Base-by-base conservation (phyloP, 2,329 filamentous ascomycete genomes). In the Xylariaceae sp. region DNA sequence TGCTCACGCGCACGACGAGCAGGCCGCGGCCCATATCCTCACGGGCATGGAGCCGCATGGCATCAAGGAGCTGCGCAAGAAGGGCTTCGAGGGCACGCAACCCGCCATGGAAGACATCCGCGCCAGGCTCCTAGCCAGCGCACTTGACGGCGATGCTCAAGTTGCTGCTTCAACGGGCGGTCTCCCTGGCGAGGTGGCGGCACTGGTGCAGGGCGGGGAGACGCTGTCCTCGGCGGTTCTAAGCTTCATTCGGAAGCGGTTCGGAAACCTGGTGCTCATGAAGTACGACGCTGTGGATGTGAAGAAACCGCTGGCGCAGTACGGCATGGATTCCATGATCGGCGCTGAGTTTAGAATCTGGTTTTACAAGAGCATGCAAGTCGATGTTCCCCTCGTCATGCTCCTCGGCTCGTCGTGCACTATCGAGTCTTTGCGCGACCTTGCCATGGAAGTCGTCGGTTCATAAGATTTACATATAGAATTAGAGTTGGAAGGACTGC, bases 281-380 rank as follows among this genome's bases (percentile, higher is more conserved):
- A 28, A 51, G 5, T 5, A 36, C 6, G 53, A 59, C 10, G 39
- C 51, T 10, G 17, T 63, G 2, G 59, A 57, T 2, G 42, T 38
- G 0, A 2, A 16, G 6, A 53, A 45, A 34, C 19, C 56, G 0
- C 50, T 69, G 14, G 49, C 55, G 6, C 19, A 41, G 3, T 65
- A 64, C 36, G 67, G 66, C 3, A 44, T 70, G 3, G 68, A 70
- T 51, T 67, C 63, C 48, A 70, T 71, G 67, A 56, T 70, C 12
- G 67, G 60, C 2, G 59, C 68, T 1, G 67, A 71, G 56, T 59
- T 71, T 42, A 55, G 67, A 7, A 65, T 62, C 18, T 68, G 66
- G 64, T 56, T 70, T 31, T 70, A 58, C 42, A 48, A 56, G 18
- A 50, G 54, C n/a, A 66, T 69, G 42, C 60, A 57, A 28, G 53